Base-by-base conservation (phyloP, 768 basidiomycete genomes). In the Thelephora ganbajun region DNA sequence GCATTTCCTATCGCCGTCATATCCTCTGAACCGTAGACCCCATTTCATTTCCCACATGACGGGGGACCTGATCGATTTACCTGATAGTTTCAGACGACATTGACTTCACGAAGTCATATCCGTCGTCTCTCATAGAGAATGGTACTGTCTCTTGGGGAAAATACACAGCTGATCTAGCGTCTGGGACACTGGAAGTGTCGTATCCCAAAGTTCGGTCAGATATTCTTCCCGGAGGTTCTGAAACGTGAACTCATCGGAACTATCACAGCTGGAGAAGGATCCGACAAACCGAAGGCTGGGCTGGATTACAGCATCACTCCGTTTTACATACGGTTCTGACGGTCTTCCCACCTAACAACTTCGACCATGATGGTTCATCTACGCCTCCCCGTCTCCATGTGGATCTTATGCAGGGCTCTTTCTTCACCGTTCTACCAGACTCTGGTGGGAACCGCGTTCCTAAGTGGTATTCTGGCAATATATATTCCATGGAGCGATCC, bases 221-320 rank as follows among this genome's bases (percentile, higher is more conserved):
- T 11, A 6, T 13, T 13, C 41, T 45, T 11, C 16, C 18, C 37
- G 11, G 18, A 41, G 14, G 18, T 18, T 41, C 39, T 22, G 36
- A 9, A 30, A n/a, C 23, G 33, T 26, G 30, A 35, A 33, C 33
- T 43, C 16, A 23, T 35, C 35, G 26, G 20, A 33, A 11, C 35
- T n/a, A 18, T 12, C 22, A 11, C 54, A 86, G 85, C 39, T 91
- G 87, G 90, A 61, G 72, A 26, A 68, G 71, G 44, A 68, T 92
- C 47, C 79, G 88, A 11, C 67, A 72, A 20, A 79, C 81, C 2
- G 83, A 89, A 62, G 90, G 90, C 11, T 92, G 90, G 90, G 82
- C 88, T 19, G 80, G 76, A 18, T 63, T 92, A 14, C 90, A 94
- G 61, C 84, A 89, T 55, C 79, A 89, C 55, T 70, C 74, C 6